A percentile compares a stretch with the other conserved stretches of the same genome.
Conservation (phyloP, 768 basidiomycete genomes). For the Pleurotus citrinopileatus region DNA sequence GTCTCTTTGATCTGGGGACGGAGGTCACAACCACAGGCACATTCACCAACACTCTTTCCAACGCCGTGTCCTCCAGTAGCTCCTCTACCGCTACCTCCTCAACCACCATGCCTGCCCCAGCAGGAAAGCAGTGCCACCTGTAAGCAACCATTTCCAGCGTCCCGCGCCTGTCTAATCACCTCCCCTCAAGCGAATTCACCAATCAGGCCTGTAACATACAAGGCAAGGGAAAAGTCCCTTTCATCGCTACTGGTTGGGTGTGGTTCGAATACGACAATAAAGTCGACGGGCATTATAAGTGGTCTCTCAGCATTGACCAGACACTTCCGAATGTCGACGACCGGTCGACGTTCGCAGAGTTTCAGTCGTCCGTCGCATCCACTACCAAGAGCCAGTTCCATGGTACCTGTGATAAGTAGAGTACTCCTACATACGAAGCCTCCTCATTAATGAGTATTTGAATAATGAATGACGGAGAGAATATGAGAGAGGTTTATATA, state of each 20-base stretch:
- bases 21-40: not conserved
- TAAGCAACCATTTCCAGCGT: not conserved
- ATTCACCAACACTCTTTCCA: not conserved
- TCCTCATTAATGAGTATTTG: too few relatives aligned
- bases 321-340: slow-evolving; percentile 11
- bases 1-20: not conserved
- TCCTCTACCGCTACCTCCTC: not conserved
- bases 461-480: too few relatives aligned
- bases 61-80: not conserved
- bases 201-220: slow-evolving; percentile 12
- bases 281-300: slow-evolving; percentile 14
- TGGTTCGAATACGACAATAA: slow-evolving; percentile 16
- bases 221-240: slow-evolving; percentile 11
- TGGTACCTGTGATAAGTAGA: not conserved
- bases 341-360: slow-evolving; percentile 11
- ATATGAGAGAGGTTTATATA: too few relatives aligned
- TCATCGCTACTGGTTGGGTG: slow-evolving; percentile 15
- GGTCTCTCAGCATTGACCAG: slow-evolving; percentile 12
- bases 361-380: not conserved
- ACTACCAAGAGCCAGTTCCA: not conserved
- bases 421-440: too few relatives aligned
- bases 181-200: not conserved
- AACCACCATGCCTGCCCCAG: slow-evolving; percentile 2
- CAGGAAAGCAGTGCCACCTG: slow-evolving; percentile 10
- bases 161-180: not conserved